Evolutionary conservation across 2,329 filamentous ascomycete species (phyloP).

Genomic region (Cryphonectria carpinicola): DNA sequence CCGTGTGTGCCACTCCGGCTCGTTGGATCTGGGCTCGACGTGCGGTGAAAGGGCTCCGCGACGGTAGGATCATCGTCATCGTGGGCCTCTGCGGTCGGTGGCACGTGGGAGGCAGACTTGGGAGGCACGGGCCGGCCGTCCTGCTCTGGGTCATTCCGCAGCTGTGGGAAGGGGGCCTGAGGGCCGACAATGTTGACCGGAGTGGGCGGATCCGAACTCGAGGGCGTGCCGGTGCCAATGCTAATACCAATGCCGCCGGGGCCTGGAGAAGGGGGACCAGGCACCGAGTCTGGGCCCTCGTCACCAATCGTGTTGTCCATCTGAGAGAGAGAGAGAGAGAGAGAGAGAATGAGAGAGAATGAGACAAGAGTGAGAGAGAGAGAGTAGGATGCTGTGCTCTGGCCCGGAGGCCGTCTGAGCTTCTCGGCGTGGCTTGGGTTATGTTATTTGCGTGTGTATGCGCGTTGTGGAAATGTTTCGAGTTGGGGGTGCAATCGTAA

Average conservation of each 20-base stretch:
- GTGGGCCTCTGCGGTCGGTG: conserved; percentile 47
- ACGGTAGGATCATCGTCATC: conserved; percentile 63
- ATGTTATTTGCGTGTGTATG: neutral
- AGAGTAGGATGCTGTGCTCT: neutral
- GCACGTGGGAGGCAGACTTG: conserved; percentile 31
- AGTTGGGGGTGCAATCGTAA: neutral
- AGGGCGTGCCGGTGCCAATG: conserved; percentile 8
- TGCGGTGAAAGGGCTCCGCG: conserved; percentile 61
- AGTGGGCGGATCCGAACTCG: conserved; percentile 14
- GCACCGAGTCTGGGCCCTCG: conserved; percentile 27
- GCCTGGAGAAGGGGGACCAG: conserved; percentile 16
- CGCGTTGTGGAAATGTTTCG: neutral
- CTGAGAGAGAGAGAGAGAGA: neutral
- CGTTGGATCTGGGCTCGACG: conserved; percentile 54
- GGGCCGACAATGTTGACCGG: conserved; percentile 9
- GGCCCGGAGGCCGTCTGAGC: conserved; percentile 8
- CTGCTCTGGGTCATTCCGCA: conserved; percentile 24
- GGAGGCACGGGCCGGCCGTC: conserved; percentile 31
- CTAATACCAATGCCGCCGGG: conserved; percentile 12
- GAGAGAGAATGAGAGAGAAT: too few species aligned
- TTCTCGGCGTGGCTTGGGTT: neutral
- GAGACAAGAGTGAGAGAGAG: neutral
- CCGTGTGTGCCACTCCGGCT: conserved; percentile 34
- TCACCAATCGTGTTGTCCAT: conserved; percentile 28
- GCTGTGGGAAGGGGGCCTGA: conserved; percentile 22